Conservation (phyloP, 2,329 filamentous ascomycete species). For the Xylaria sp. region DNA sequence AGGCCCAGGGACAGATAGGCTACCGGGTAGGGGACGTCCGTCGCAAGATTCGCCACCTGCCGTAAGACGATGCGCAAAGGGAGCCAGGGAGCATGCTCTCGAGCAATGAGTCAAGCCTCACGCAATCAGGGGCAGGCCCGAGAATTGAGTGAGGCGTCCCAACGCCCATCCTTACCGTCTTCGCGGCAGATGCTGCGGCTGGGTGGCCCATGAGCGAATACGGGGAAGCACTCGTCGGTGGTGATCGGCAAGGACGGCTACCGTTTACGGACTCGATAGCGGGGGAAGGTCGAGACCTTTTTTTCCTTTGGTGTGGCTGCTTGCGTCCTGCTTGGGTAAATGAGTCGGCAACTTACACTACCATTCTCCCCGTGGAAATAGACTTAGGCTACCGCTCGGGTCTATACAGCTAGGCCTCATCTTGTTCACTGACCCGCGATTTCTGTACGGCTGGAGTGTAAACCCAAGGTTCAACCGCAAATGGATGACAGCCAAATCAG, state of each 20-base stretch:
- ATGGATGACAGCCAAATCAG: not conserved
- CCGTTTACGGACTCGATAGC: constrained; percentile 23
- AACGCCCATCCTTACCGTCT: constrained; percentile 1
- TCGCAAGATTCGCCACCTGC: constrained; percentile 8
- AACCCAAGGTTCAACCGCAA: no score
- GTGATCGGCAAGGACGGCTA: constrained; percentile 25
- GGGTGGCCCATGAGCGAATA: constrained; percentile 7
- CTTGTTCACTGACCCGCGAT: not conserved
- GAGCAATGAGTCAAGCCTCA: constrained; percentile 22
- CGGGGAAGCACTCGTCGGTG: not conserved
- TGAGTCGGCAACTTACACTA: not conserved
- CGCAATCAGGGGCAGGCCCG: not conserved
- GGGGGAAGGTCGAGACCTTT: constrained; percentile 11
- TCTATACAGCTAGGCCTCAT: not conserved
- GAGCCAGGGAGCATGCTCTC: not conserved
- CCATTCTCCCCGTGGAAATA: not conserved
- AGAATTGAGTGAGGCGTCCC: constrained; percentile 10
- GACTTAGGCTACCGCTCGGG: not conserved
- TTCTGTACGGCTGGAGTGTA: not conserved
- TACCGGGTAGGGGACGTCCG: not conserved
- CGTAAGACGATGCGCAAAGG: constrained; percentile 3
- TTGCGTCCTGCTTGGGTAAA: constrained; percentile 1
- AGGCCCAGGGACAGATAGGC: no score
- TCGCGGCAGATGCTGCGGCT: constrained; percentile 3
- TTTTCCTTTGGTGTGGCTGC: not conserved